Evolutionary conservation across 2,329 filamentous ascomycete genomes (phyloP).

Genomic region (Calycina herbarum): DNA sequence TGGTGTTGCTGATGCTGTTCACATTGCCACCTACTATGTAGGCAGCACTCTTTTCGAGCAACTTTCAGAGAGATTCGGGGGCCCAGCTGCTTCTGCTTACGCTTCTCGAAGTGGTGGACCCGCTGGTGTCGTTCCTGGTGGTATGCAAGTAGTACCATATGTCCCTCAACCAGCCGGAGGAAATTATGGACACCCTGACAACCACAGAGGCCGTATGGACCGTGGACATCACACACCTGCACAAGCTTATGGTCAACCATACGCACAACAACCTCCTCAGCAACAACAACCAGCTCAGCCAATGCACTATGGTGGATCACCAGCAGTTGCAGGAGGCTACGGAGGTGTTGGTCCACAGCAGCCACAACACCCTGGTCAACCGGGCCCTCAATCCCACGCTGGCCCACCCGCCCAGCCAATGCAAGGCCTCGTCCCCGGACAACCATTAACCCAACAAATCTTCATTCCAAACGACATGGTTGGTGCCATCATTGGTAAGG

Average conservation of each 20-base stretch:
- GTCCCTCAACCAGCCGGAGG: slow-evolving; percentile 90
- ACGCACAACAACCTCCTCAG: slow-evolving; percentile 57
- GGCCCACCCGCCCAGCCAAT: slow-evolving; percentile 75
- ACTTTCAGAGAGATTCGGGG: slow-evolving; percentile 93
- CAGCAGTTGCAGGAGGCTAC: slow-evolving; percentile 69
- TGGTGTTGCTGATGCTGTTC: slow-evolving; percentile 95
- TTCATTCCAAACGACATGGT: slow-evolving; percentile 99
- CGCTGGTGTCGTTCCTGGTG: slow-evolving; percentile 89
- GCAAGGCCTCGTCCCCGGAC: slow-evolving; percentile 72
- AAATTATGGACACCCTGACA: slow-evolving; percentile 88
- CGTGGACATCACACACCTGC: slow-evolving; percentile 73
- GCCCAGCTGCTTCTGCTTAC: slow-evolving; percentile 95
- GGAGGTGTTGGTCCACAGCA: slow-evolving; percentile 78
- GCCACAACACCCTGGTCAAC: slow-evolving; percentile 66
- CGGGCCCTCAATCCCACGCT: slow-evolving; percentile 62
- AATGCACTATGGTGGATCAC: slow-evolving; percentile 69
- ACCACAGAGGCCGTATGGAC: slow-evolving; percentile 70
- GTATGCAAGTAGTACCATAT: slow-evolving; percentile 99
- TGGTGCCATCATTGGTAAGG: slow-evolving; percentile 97
- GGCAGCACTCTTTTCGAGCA: slow-evolving; percentile 98
- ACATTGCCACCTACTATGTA: slow-evolving; percentile 98
- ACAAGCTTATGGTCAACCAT: slow-evolving; percentile 66
- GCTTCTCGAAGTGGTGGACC: slow-evolving; percentile 92
- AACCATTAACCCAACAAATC: slow-evolving; percentile 94
- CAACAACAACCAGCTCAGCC: slow-evolving; percentile 59